Evolutionary conservation across 441 rosid species (phyloP).

Genomic region (Biscutella laevigata): DNA sequence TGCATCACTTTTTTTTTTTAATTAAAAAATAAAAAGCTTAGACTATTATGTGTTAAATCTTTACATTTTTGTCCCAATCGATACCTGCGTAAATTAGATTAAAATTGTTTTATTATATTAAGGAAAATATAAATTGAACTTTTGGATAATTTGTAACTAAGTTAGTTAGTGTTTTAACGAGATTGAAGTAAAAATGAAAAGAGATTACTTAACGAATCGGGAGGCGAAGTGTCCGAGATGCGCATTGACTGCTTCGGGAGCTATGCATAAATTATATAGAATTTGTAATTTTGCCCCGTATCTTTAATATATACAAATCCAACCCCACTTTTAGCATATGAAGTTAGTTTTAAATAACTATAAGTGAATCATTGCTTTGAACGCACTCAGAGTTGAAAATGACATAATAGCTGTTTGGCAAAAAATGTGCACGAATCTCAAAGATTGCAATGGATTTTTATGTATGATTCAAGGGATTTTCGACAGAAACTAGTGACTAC

Average conservation of each 20-base stretch:
- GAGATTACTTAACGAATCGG: constrained; percentile 13
- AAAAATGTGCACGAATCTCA: constrained; percentile 16
- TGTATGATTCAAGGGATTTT: background rate
- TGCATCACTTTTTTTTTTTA: constrained; percentile 13
- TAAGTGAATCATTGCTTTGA: constrained; percentile 1
- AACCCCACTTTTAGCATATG: background rate
- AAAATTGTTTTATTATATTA: background rate
- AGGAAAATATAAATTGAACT: background rate
- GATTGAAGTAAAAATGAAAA: background rate
- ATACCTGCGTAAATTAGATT: constrained; percentile 4
- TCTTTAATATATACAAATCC: constrained; percentile 8
- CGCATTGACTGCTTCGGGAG: constrained; percentile 31
- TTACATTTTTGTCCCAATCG: background rate
- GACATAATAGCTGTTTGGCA: constrained; percentile 12
- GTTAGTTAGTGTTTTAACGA: constrained; percentile 14
- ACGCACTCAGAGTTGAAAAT: constrained; percentile 10
- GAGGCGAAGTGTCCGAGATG: constrained; percentile 26
- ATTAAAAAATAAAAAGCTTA: no score
- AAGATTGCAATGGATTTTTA: constrained; percentile 3
- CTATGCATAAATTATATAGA: constrained; percentile 16
- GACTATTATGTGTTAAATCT: background rate
- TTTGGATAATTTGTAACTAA: background rate
- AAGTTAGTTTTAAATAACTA: background rate
- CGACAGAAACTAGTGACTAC: background rate
- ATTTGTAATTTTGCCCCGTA: constrained; percentile 10